Base-by-base conservation (phyloP, 2,329 filamentous ascomycete genomes). In the Colletotrichum lentis region DNA sequence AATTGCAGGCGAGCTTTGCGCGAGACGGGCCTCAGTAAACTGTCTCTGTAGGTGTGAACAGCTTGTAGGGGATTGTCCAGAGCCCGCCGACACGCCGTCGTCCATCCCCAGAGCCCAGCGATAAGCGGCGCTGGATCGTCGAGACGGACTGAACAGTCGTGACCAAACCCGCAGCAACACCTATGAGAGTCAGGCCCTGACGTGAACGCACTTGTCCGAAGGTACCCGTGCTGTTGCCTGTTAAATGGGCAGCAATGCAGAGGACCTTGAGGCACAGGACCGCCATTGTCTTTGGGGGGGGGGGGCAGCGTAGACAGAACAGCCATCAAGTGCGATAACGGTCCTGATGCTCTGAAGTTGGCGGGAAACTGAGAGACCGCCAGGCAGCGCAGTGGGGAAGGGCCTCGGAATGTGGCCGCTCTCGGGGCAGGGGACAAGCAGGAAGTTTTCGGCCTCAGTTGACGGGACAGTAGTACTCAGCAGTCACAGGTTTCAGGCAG, bases 311-410 rank as follows among this genome's bases (percentile, higher is more conserved):
- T 50, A 16, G 16, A 31, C 16, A 52, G 49, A 37, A n/a, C 31
- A 35, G 8, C 31, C 8, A 54, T 20, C 47, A 16, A 47, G 39
- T 65, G 65, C 65, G 65, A 68, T 68, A 68, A 68, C 65, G 65
- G 65, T 55, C 20, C 16, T 27, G n/a, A 18, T 49, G 62, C 55
- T 60, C 55, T 68, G 55, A 46, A 47, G 24, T 55, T 59, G 55
- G 55, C 16, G 54, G 43, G 20, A 31, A 37, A 31, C 22, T 24
- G 47, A 31, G 50, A 16, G 27, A 55, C 27, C 10, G n/a, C 18
- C 24, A 44, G 55, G 55, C 43, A 55, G 16, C 41, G 43, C 47
- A 55, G 65, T 60, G 65, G 65, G 16, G 65, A 68, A 50, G 31
- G 49, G 43, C 35, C 43, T 60, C 24, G 52, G 43, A 56, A 50